These are phyloP conservation scores for Saussurea involucrata DNA, from an alignment of 129 eudicot species.

Conservation along the genomic window DNA sequence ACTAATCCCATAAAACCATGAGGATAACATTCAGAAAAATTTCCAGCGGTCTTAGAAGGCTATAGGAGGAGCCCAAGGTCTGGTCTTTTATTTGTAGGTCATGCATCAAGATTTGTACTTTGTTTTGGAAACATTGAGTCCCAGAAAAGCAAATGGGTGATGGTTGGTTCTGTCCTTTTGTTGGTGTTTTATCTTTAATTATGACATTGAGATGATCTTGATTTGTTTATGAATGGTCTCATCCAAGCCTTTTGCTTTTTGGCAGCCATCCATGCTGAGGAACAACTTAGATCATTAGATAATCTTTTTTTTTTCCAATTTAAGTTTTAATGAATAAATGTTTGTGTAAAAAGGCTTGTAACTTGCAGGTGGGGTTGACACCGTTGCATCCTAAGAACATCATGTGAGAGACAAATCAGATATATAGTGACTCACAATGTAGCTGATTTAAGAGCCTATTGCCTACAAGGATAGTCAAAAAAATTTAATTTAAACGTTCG, in stretches of 20 bases:
- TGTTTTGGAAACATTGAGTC: neutral
- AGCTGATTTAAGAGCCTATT: neutral
- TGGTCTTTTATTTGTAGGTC: neutral
- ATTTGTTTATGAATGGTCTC: neutral
- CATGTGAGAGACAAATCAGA: neutral
- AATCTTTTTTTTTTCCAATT: too few relatives aligned
- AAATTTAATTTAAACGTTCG: neutral
- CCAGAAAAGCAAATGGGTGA: neutral
- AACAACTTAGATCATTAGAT: neutral
- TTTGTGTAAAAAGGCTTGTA: neutral
- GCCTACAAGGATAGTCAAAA: neutral
- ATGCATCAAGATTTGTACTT: neutral
- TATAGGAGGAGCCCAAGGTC: neutral
- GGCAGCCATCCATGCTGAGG: neutral
- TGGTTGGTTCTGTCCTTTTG: neutral
- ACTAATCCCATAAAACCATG: neutral
- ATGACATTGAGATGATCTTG: neutral
- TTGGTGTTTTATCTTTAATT: neutral
- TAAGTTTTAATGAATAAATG: too few relatives aligned
- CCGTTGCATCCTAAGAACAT: neutral
- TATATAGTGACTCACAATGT: too few relatives aligned
- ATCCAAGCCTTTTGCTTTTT: neutral
- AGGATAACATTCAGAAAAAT: too few relatives aligned
- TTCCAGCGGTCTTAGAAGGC: neutral
- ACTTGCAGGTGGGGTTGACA: neutral